Evolutionary conservation across 306 rosid genomes (phyloP).

Genomic region (Myrica gale): DNA sequence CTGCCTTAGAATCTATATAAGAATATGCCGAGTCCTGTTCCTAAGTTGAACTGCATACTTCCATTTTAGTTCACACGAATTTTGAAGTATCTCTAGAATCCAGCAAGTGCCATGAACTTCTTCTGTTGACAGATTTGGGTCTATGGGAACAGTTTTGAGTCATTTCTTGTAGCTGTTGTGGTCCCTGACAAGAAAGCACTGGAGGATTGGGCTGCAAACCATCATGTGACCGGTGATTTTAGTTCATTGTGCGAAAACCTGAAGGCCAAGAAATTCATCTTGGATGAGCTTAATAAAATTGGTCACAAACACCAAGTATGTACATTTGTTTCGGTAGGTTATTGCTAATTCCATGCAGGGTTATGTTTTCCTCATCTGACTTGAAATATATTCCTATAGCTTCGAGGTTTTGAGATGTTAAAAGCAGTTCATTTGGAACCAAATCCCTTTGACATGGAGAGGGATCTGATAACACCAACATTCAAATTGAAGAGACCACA

Average conservation of each 20-base stretch:
- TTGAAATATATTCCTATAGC: slow-evolving; percentile 43
- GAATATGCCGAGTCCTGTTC: background rate
- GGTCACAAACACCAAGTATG: slow-evolving; percentile 77
- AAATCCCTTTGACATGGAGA: slow-evolving; percentile 76
- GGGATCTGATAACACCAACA: slow-evolving; percentile 89
- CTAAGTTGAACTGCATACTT: background rate
- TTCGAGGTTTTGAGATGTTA: slow-evolving; percentile 84
- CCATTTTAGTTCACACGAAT: background rate
- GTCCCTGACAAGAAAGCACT: slow-evolving; percentile 72
- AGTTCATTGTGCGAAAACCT: slow-evolving; percentile 68
- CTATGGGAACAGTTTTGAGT: slow-evolving; percentile 92
- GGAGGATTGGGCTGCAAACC: slow-evolving; percentile 73
- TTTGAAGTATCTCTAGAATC: background rate
- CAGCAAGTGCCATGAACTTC: background rate
- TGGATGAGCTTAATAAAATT: slow-evolving; percentile 74
- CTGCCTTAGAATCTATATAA: background rate
- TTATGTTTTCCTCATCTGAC: slow-evolving; percentile 25
- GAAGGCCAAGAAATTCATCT: slow-evolving; percentile 62
- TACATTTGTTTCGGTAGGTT: slow-evolving; percentile 8
- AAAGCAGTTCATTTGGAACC: slow-evolving; percentile 86
- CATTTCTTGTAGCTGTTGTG: slow-evolving; percentile 89
- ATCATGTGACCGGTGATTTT: slow-evolving; percentile 52
- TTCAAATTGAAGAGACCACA: slow-evolving; percentile 89
- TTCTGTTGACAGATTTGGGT: slow-evolving; percentile 70
- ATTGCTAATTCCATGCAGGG: slow-evolving; percentile 12